Conservation (phyloP, 106 monocot genomes). For the Ottelia alismoides region DNA sequence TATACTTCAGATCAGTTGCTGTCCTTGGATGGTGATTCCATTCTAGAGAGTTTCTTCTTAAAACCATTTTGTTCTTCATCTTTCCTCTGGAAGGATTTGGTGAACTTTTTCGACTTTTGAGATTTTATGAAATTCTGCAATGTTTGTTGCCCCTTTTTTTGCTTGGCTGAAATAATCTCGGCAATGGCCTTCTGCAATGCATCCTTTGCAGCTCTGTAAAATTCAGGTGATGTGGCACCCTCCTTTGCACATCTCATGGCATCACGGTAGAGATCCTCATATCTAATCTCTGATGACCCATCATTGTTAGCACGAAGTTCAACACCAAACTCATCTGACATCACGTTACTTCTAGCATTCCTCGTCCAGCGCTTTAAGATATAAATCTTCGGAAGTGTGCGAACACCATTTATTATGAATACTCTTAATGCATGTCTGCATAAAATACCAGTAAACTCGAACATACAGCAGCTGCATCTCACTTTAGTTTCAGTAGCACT, state of each 20-base stretch:
- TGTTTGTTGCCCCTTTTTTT: slow-evolving; percentile 66
- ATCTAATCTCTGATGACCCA: slow-evolving; percentile 48
- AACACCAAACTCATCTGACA: slow-evolving; percentile 21
- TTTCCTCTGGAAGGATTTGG: background rate
- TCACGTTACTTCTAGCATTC: slow-evolving; percentile 25
- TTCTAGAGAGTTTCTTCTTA: too few relatives aligned
- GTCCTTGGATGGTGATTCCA: too few relatives aligned
- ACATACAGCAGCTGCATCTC: slow-evolving; percentile 70
- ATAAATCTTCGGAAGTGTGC: slow-evolving; percentile 49
- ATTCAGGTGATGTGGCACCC: slow-evolving; percentile 49
- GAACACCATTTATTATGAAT: slow-evolving; percentile 63
- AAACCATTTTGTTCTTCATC: too few relatives aligned
- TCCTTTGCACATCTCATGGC: slow-evolving; percentile 67
- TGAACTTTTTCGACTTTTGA: slow-evolving; percentile 55
- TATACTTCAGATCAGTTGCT: too few relatives aligned
- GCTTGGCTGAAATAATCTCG: slow-evolving; percentile 50
- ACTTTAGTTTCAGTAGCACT: slow-evolving; percentile 36
- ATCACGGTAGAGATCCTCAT: slow-evolving; percentile 81
- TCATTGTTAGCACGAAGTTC: slow-evolving; percentile 32
- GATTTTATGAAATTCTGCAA: slow-evolving; percentile 45
- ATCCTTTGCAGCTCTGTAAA: slow-evolving; percentile 71
- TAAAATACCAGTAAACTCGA: slow-evolving; percentile 68
- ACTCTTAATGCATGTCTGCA: slow-evolving; percentile 78
- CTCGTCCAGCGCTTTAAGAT: slow-evolving; percentile 74
- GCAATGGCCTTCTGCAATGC: slow-evolving; percentile 73